These are phyloP conservation scores for Phytophthora tubulina DNA, from an alignment of 352 stramenopile species.

Conservation along the genomic window DNA sequence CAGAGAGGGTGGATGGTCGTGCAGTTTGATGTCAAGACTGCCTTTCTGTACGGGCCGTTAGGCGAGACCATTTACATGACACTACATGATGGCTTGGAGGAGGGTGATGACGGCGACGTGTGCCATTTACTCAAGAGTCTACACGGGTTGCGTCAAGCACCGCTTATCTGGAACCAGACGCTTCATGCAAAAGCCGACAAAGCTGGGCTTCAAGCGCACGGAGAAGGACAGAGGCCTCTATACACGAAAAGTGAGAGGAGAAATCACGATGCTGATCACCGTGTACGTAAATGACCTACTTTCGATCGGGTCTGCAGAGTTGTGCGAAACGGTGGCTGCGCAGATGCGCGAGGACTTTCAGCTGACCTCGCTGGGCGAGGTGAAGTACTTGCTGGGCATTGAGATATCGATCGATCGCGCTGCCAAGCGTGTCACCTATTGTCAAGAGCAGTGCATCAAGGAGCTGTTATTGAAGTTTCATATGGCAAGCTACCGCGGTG, in stretches of 20 bases:
- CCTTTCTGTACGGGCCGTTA: constrained; percentile 13
- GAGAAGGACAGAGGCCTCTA: constrained; percentile 4
- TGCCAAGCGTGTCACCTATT: not conserved
- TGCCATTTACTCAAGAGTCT: constrained; percentile 19
- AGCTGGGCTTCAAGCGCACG: not conserved
- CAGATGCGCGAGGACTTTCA: not conserved
- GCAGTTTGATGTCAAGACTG: constrained; percentile 28
- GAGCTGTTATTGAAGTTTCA: constrained; percentile 13
- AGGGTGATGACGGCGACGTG: not conserved
- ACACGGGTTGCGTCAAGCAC: constrained; percentile 16
- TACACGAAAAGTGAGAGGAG: constrained; percentile 4
- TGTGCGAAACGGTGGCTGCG: not conserved
- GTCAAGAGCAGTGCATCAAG: not conserved
- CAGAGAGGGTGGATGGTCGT: constrained; percentile 6
- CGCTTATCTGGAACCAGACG: constrained; percentile 18
- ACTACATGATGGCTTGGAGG: not conserved
- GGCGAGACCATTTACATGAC: constrained; percentile 19
- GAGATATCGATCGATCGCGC: constrained; percentile 5
- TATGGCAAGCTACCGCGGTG: constrained; percentile 3
- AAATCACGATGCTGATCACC: constrained; percentile 11
- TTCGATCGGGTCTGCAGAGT: not conserved
- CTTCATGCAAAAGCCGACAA: not conserved
- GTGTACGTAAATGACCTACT: constrained; percentile 7
- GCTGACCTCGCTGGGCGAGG: not conserved
- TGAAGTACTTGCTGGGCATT: constrained; percentile 5